phyloP scores from a whole-genome alignment of 2,329 filamentous ascomycete genomes.

The Alternaria novae-zelandiae region DNA sequence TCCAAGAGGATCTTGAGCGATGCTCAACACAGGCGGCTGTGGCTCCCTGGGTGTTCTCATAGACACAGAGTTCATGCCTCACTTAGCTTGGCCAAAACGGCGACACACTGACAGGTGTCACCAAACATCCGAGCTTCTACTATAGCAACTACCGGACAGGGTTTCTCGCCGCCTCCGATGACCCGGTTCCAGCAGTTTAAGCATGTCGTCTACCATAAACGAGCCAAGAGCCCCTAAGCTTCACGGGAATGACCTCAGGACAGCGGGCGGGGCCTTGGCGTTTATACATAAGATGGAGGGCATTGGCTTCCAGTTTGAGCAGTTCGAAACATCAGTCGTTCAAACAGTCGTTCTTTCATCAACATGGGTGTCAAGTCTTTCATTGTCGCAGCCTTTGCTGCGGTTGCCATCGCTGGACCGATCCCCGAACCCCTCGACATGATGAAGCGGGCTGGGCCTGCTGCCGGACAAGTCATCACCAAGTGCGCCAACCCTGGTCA shows the following conservation, averaged over 20 bases:
- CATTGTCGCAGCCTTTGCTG: conserved; percentile 29
- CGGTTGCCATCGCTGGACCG: conserved; percentile 27
- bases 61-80: background rate
- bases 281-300: conserved; percentile 20
- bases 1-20: background rate
- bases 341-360: background rate
- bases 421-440: conserved; percentile 34
- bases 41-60: background rate
- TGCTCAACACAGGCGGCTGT: background rate
- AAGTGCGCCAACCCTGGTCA: conserved; percentile 37
- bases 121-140: background rate
- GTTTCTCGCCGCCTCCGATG: conserved; percentile 9
- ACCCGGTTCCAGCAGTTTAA: conserved; percentile 30
- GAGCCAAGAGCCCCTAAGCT: conserved; percentile 36
- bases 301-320: background rate
- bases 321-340: background rate
- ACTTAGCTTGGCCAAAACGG: background rate
- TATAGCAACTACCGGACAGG: background rate
- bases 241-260: conserved; percentile 6
- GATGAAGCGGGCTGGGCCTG: conserved; percentile 37
- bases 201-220: conserved; percentile 33
- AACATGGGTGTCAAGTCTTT: conserved; percentile 33
- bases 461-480: conserved; percentile 37
- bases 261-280: background rate
- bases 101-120: background rate